Evolutionary conservation across 768 basidiomycete species (phyloP).

Genomic region (Suillus weaverae): DNA sequence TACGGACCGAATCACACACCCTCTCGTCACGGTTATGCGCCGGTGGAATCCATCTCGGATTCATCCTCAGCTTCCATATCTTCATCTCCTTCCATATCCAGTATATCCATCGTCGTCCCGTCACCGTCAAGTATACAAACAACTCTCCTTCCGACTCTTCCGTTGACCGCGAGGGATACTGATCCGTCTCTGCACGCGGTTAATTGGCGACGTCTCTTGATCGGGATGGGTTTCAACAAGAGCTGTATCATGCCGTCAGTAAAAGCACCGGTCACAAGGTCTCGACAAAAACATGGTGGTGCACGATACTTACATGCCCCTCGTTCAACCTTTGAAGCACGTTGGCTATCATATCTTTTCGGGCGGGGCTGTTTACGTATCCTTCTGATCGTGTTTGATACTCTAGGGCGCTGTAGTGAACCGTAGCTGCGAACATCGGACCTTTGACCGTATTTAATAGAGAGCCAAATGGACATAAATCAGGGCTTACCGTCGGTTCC

Average conservation of each 20-base stretch:
- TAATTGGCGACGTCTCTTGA: slow-evolving; percentile 59
- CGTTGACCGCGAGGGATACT: slow-evolving; percentile 70
- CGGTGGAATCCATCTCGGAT: slow-evolving; percentile 27
- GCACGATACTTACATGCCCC: slow-evolving; percentile 59
- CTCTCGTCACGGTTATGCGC: slow-evolving; percentile 20
- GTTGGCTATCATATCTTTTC: slow-evolving; percentile 66
- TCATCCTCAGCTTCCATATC: slow-evolving; percentile 45
- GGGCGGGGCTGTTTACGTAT: slow-evolving; percentile 54
- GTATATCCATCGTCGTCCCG: slow-evolving; percentile 65
- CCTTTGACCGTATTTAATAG: slow-evolving; percentile 42
- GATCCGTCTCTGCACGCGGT: slow-evolving; percentile 50
- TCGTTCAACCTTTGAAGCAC: slow-evolving; percentile 56
- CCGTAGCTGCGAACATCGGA: slow-evolving; percentile 59
- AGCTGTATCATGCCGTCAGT: slow-evolving; percentile 46
- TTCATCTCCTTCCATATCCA: slow-evolving; percentile 74
- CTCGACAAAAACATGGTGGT: slow-evolving; percentile 30
- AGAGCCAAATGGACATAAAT: slow-evolving; percentile 21
- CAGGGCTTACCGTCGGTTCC: slow-evolving; percentile 42
- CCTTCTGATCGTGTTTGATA: slow-evolving; percentile 50
- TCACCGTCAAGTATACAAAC: slow-evolving; percentile 69
- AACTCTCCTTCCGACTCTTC: slow-evolving; percentile 69
- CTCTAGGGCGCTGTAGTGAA: slow-evolving; percentile 59
- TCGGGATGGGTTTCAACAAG: slow-evolving; percentile 45
- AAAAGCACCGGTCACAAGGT: slow-evolving; percentile 30
- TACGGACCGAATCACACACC: slow-evolving; percentile 23